These are phyloP conservation scores for Dictyostelium brefeldianum DNA, from an alignment of 78 protist genomes.

Conservation along the genomic window DNA sequence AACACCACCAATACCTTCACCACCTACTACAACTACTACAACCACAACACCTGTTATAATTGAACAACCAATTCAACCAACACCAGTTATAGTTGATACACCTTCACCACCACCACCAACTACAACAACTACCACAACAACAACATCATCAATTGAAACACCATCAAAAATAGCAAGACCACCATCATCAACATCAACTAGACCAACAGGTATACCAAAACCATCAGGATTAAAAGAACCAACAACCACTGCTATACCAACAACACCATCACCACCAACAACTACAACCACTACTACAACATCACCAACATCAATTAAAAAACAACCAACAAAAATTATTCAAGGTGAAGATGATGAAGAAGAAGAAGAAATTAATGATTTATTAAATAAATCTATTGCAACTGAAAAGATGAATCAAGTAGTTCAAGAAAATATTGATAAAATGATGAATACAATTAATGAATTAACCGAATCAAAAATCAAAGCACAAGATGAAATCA, in stretches of 20 bases:
- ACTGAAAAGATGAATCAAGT: not conserved
- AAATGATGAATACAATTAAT: conserved; percentile 60
- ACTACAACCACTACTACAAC: not conserved
- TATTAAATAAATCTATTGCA: conserved; percentile 8
- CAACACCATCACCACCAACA: not conserved
- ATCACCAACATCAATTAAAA: not conserved
- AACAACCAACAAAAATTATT: conserved; percentile 29
- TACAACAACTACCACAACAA: not conserved
- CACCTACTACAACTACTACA: not conserved
- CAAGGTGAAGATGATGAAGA: conserved; percentile 78
- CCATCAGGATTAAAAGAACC: conserved; percentile 11
- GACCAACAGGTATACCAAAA: conserved; percentile 20
- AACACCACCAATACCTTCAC: not conserved
- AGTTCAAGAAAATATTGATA: conserved; percentile 60
- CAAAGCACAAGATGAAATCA: conserved; percentile 47
- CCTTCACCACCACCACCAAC: not conserved
- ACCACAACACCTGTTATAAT: too few species aligned
- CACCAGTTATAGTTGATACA: not conserved
- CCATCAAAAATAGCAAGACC: conserved; percentile 25
- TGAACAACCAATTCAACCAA: not conserved
- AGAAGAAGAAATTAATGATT: conserved; percentile 39
- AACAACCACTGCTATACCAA: not conserved
- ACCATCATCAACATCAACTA: conserved; percentile 1
- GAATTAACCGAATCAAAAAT: conserved; percentile 60
- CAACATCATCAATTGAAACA: not conserved